Conservation (phyloP, 2,329 filamentous ascomycete genomes). For the Phialophora verrucosa region DNA sequence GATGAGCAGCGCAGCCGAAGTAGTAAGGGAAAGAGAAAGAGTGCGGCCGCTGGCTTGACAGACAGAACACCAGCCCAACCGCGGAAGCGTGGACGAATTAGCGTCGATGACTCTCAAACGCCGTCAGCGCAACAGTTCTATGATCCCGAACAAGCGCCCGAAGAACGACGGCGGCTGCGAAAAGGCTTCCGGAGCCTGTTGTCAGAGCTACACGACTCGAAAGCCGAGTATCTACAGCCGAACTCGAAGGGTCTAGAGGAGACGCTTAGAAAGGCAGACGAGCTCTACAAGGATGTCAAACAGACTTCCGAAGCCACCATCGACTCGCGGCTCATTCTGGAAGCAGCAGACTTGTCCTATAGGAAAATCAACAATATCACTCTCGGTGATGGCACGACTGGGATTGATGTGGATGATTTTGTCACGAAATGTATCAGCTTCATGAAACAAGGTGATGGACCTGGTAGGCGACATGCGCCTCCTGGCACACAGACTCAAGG, state of each 20-base stretch:
- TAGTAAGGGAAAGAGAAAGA: slow-evolving; percentile 52
- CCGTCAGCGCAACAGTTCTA: slow-evolving; percentile 59
- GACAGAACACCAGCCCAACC: slow-evolving; percentile 36
- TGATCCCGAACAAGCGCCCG: slow-evolving; percentile 80
- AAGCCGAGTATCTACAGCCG: slow-evolving; percentile 71
- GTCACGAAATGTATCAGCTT: slow-evolving; percentile 87
- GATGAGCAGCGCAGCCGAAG: slow-evolving; percentile 45
- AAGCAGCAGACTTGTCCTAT: slow-evolving; percentile 77
- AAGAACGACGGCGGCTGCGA: slow-evolving; percentile 73
- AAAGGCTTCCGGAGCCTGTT: slow-evolving; percentile 72
- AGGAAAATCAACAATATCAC: slow-evolving; percentile 77
- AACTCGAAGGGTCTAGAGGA: slow-evolving; percentile 69
- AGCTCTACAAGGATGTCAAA: slow-evolving; percentile 70
- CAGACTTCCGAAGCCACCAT: slow-evolving; percentile 91
- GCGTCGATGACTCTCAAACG: slow-evolving; percentile 38
- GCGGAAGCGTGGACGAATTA: slow-evolving; percentile 55
- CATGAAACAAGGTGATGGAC: slow-evolving; percentile 71
- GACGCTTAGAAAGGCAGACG: slow-evolving; percentile 70
- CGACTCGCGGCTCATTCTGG: slow-evolving; percentile 84
- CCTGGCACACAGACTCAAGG: slow-evolving; percentile 50
- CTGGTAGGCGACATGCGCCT: slow-evolving; percentile 38
- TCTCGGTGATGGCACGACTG: slow-evolving; percentile 72
- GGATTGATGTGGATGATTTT: slow-evolving; percentile 89
- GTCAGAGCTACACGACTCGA: slow-evolving; percentile 64
- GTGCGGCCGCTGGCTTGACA: slow-evolving; percentile 38